Evolutionary conservation across 495 filamentous ascomycete genomes (phyloP).

Genomic region (Cercophora samala): DNA sequence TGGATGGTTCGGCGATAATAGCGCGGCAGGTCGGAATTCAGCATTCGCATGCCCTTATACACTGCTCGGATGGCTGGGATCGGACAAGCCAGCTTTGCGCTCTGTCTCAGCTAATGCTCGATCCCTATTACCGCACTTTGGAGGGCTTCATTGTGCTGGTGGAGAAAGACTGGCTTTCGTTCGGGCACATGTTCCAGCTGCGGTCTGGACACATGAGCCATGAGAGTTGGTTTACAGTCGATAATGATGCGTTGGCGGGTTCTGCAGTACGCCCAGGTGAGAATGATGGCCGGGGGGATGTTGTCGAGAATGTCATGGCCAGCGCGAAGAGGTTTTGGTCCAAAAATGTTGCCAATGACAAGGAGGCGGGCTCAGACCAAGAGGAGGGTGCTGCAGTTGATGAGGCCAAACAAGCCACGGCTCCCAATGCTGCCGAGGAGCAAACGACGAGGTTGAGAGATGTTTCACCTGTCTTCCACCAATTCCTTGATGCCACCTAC

Average conservation of each 20-base stretch:
- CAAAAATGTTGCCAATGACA: conserved; percentile 64
- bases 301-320: conserved; percentile 79
- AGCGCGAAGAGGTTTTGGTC: conserved; percentile 90
- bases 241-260: conserved; percentile 63
- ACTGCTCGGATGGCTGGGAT: conserved; percentile 99
- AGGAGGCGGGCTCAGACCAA: conserved; percentile 53
- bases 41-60: conserved; percentile 92
- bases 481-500: conserved; percentile 94
- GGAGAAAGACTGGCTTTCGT: conserved; percentile 97
- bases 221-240: conserved; percentile 92
- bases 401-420: conserved; percentile 30
- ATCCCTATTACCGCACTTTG: conserved; percentile 92
- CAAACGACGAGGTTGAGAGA: conserved; percentile 65
- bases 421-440: conserved; percentile 31
- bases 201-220: conserved; percentile 80
- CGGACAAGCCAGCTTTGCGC: conserved; percentile 93
- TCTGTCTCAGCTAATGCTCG: conserved; percentile 88
- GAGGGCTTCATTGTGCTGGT: conserved; percentile 94
- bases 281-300: conserved; percentile 61
- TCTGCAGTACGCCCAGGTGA: conserved; percentile 52
- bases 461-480: conserved; percentile 95
- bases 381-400: conserved; percentile 59
- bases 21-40: conserved; percentile 84
- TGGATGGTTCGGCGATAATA: conserved; percentile 82
- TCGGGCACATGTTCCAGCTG: conserved; percentile 94